Base-by-base conservation (phyloP, 179 eudicot genomes). In the Beta lomatogona region DNA sequence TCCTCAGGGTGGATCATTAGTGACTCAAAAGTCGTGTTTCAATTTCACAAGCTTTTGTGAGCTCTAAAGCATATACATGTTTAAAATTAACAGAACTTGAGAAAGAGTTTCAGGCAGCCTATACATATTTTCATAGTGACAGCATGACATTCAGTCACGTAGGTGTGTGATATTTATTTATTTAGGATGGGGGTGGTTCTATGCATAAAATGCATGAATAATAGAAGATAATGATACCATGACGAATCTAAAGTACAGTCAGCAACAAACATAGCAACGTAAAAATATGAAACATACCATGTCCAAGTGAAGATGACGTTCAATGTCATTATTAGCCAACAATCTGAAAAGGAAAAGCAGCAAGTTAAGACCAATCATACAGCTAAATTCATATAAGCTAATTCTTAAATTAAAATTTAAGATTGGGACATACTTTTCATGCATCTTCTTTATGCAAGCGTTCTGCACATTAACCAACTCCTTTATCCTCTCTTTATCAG, bases 291-390 rank as follows among this genome's bases (percentile, higher is more conserved):
- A 67, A 41, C 91, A 81, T 88, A 94, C 98, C 93, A 95, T 63
- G 85, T 92, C 97, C 95, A 89, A 89, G 83, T 89, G 89, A 82
- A 94, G 90, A 87, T 86, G 89, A 22, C 83, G 73, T 78, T 91
- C 94, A 58, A 89, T 86, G 65, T 85, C 85, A 28, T 85, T 76
- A 66, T 90, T 73, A 52, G 87, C 81, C 80, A 92, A 85, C 82
- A 95, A 89, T 88, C 97, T 93, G 55, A 69, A 75, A 71, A 66
- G 57, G 19, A 46, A 75, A 87, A 46, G 9, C 59, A 71, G 71
- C 75, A 73, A 19, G 28, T 48, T 68, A 70, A 80, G 52, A 78
- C 46, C 67, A 77, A 75, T 71, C 48, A 81, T 46, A 74, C 74
- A 76, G 50, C 71, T 68, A 55, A 67, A 81, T 68, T 36, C 41